A percentile compares a stretch with the other conserved stretches of the same genome.
Conservation (phyloP, 139 green algal genomes). For the Zygnema circumcarinatum region DNA sequence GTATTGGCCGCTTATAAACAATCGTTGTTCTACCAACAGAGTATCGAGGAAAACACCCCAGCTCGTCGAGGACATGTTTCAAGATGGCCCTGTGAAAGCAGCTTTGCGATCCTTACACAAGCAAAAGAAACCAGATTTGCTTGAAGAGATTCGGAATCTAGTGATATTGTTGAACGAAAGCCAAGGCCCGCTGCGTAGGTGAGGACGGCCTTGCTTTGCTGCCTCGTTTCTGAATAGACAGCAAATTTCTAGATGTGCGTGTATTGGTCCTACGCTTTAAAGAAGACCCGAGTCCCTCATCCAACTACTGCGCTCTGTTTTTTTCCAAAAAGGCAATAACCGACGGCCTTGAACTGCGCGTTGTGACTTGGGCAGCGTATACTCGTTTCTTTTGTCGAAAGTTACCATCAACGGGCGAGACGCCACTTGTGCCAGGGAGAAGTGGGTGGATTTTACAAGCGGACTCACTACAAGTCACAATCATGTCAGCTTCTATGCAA, state of each 20-base stretch:
- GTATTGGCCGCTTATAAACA: too few species aligned
- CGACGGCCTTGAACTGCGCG: neutral
- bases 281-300: too few species aligned
- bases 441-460: neutral
- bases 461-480: neutral
- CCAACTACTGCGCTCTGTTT: too few species aligned
- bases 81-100: neutral
- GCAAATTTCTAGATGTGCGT: too few species aligned
- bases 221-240: too few species aligned
- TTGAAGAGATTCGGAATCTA: neutral
- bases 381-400: neutral
- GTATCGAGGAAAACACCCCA: neutral
- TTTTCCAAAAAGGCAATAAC: too few species aligned
- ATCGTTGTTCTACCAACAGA: too few species aligned
- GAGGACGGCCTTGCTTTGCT: too few species aligned
- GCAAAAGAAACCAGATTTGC: neutral
- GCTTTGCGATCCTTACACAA: neutral
- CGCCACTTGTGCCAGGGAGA: neutral
- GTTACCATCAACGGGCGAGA: neutral
- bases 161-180: neutral
- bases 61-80: neutral
- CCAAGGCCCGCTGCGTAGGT: neutral
- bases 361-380: neutral
- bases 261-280: too few species aligned
- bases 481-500: neutral